These are phyloP conservation scores for Dendrocalamus sinicus DNA, from an alignment of 176 grass and related monocot genomes.

Conservation along the genomic window DNA sequence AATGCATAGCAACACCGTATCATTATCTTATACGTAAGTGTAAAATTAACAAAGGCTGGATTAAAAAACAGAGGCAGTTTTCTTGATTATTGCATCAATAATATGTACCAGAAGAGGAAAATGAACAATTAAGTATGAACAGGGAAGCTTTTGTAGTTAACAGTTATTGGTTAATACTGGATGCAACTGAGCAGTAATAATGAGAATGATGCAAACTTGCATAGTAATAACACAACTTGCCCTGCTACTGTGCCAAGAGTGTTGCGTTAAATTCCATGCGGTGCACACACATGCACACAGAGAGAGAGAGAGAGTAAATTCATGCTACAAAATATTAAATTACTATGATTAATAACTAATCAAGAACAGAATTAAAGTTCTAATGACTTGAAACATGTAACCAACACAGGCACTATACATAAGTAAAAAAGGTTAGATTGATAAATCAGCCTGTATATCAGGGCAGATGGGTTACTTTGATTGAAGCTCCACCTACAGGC, in stretches of 20 bases:
- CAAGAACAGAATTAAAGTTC: slow-evolving; percentile 21
- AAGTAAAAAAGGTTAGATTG: slow-evolving; percentile 43
- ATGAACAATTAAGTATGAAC: neutral
- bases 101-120: neutral
- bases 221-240: slow-evolving; percentile 2
- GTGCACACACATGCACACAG: no score
- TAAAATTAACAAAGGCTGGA: neutral
- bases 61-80: neutral
- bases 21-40: neutral
- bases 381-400: slow-evolving; percentile 39
- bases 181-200: slow-evolving; percentile 32
- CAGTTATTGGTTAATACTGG: neutral
- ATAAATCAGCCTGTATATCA: slow-evolving; percentile 56
- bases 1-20: slow-evolving; percentile 10
- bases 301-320: neutral
- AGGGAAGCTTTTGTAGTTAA: neutral
- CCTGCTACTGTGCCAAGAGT: neutral
- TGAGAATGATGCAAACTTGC: slow-evolving; percentile 4
- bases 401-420: slow-evolving; percentile 40
- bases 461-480: slow-evolving; percentile 47
- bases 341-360: neutral
- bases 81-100: neutral
- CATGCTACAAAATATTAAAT: neutral
- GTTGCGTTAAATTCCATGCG: neutral
- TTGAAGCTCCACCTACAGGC: slow-evolving; percentile 49